Evolutionary conservation across 148 eudicot species (phyloP).

Genomic region (Cornus suecica): DNA sequence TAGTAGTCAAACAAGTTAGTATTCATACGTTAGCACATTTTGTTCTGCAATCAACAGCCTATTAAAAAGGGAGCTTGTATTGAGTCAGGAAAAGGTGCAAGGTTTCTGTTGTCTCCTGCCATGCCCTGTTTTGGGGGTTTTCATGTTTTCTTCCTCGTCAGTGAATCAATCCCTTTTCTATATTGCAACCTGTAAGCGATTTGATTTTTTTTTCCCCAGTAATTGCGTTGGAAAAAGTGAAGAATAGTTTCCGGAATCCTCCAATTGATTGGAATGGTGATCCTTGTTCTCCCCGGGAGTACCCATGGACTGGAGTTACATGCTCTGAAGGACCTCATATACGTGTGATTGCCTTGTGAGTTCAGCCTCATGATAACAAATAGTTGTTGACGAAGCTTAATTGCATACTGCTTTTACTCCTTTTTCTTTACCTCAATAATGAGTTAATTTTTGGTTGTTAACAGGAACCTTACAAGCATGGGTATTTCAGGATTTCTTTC

Average conservation of each 20-base stretch:
- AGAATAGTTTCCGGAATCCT: constrained; percentile 47
- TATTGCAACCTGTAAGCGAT: not conserved
- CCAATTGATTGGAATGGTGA: constrained; percentile 95
- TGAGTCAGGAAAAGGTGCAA: not conserved
- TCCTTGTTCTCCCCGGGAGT: constrained; percentile 84
- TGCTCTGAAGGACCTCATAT: constrained; percentile 63
- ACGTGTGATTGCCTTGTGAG: constrained; percentile 79
- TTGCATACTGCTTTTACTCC: not conserved
- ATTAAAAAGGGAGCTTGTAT: not conserved
- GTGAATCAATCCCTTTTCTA: not conserved
- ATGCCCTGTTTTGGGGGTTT: not conserved
- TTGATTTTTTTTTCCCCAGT: constrained; percentile 42
- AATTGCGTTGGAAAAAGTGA: constrained; percentile 53
- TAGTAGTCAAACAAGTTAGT: not conserved
- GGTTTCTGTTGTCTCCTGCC: constrained; percentile 1
- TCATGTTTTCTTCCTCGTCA: not conserved
- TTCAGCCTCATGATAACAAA: constrained; percentile 9
- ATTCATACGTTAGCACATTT: not conserved
- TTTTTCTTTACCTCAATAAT: not conserved
- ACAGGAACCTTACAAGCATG: constrained; percentile 75
- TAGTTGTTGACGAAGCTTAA: not conserved
- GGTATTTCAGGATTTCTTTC: constrained; percentile 74
- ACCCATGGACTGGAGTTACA: constrained; percentile 90
- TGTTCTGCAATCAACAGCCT: not conserved
- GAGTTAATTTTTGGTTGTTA: constrained; percentile 12